Percentiles rank a stretch among this genome's conserved stretches.
Evolutionary conservation across 257 asterid genomes (phyloP).

Genomic region (Solanum habrochaites): DNA sequence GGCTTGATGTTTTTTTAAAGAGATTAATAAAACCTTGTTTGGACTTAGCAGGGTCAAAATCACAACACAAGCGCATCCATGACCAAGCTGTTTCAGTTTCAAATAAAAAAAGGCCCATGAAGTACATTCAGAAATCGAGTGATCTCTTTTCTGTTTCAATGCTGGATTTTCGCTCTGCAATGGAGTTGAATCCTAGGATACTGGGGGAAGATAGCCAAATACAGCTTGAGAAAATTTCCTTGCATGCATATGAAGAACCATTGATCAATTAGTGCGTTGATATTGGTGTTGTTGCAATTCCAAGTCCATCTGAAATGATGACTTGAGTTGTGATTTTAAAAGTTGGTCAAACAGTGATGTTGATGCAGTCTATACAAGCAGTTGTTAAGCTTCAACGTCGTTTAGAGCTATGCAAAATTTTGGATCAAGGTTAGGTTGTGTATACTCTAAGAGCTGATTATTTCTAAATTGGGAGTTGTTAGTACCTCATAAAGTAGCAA

Average conservation of each 20-base stretch:
- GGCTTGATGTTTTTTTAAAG: slow-evolving; percentile 43
- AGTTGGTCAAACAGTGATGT: slow-evolving; percentile 17
- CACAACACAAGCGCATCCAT: slow-evolving; percentile 15
- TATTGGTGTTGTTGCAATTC: neutral
- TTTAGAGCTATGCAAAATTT: slow-evolving; percentile 7
- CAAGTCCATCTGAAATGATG: slow-evolving; percentile 13
- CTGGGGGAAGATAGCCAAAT: slow-evolving; percentile 61
- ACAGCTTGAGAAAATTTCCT: slow-evolving; percentile 36
- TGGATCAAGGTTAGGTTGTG: slow-evolving; percentile 40
- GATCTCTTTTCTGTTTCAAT: slow-evolving; percentile 25
- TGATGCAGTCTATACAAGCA: slow-evolving; percentile 20
- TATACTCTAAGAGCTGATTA: slow-evolving; percentile 24
- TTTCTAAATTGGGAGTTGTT: slow-evolving; percentile 4
- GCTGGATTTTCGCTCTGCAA: slow-evolving; percentile 40
- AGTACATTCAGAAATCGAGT: slow-evolving; percentile 8
- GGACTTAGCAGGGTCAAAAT: slow-evolving; percentile 34
- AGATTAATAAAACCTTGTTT: slow-evolving; percentile 49
- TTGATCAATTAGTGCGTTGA: slow-evolving; percentile 7
- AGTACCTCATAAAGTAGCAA: slow-evolving; percentile 30
- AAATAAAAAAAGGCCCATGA: slow-evolving; percentile 17
- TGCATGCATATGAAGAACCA: slow-evolving; percentile 24
- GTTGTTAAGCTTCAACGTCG: slow-evolving; percentile 11
- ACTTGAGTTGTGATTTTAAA: slow-evolving; percentile 13
- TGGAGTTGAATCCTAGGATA: slow-evolving; percentile 38
- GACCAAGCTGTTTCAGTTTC: slow-evolving; percentile 15